A percentile compares a stretch with the other conserved stretches of the same genome.
Evolutionary conservation across 1,139 yeast genomes (phyloP).

Genomic region (Tardiomyces blankii): DNA sequence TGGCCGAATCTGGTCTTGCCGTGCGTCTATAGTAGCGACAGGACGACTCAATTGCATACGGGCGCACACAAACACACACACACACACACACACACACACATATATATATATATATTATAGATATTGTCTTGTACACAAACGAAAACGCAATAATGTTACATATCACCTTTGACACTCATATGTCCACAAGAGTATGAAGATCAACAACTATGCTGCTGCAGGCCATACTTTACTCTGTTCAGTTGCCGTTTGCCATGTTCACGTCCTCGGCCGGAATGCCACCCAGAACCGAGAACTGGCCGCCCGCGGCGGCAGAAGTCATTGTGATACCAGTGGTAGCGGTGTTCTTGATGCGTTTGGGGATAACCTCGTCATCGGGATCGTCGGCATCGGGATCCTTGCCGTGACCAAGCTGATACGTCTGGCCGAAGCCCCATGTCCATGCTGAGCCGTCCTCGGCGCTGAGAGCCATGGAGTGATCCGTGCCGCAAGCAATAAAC

Average conservation of each 20-base stretch:
- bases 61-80: too few species aligned
- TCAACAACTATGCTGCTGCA: too few species aligned
- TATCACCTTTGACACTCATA: too few species aligned
- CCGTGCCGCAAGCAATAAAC: constrained; percentile 73
- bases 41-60: not conserved
- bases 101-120: constrained; percentile 1
- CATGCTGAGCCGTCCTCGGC: constrained; percentile 67
- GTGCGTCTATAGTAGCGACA: constrained; percentile 22
- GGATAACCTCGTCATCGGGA: constrained; percentile 38
- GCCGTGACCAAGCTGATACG: constrained; percentile 93
- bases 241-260: not conserved
- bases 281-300: constrained; percentile 85
- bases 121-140: not conserved
- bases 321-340: constrained; percentile 79
- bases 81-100: not conserved
- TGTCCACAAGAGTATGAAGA: too few species aligned
- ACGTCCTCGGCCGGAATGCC: constrained; percentile 33
- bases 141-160: not conserved
- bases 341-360: constrained; percentile 81
- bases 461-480: constrained; percentile 81
- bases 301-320: constrained; percentile 74
- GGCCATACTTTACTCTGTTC: not conserved
- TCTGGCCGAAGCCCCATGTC: constrained; percentile 98
- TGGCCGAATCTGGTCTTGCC: constrained; percentile 39
- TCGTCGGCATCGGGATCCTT: constrained; percentile 68